phyloP scores from a whole-genome alignment of 345 rosid species.

The Acer yangbiense region DNA sequence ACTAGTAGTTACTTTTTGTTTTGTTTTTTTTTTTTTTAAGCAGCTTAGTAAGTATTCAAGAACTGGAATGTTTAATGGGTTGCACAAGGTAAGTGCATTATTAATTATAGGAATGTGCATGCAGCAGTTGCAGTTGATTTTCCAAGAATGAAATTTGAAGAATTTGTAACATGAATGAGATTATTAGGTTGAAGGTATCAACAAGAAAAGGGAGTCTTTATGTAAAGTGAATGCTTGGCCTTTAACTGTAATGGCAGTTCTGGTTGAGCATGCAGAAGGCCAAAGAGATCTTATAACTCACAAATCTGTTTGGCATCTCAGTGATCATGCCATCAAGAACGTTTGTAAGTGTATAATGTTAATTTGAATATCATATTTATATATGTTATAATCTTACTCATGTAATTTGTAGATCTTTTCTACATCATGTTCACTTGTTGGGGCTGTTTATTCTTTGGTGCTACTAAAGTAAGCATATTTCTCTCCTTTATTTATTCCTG shows the following conservation, averaged over 20 bases:
- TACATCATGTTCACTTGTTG: slow-evolving; percentile 91
- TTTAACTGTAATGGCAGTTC: slow-evolving; percentile 79
- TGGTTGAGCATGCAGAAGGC: slow-evolving; percentile 75
- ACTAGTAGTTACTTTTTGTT: no score
- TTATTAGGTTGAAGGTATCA: slow-evolving; percentile 29
- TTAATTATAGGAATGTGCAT: no score
- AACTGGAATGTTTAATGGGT: slow-evolving; percentile 29
- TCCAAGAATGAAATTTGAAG: not conserved
- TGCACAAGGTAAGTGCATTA: slow-evolving; percentile 3
- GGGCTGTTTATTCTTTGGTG: slow-evolving; percentile 86
- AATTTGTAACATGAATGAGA: not conserved
- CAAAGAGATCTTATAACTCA: slow-evolving; percentile 63
- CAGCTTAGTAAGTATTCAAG: slow-evolving; percentile 50
- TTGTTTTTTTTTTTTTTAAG: not conserved
- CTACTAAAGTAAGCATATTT: slow-evolving; percentile 60
- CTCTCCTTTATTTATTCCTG: not conserved
- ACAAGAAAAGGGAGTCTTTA: slow-evolving; percentile 33
- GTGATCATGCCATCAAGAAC: slow-evolving; percentile 76
- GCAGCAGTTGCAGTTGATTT: not conserved
- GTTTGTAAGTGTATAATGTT: slow-evolving; percentile 51
- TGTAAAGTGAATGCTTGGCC: slow-evolving; percentile 60
- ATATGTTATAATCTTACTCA: not conserved
- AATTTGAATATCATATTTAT: not conserved
- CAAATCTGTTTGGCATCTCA: slow-evolving; percentile 82
- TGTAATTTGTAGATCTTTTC: slow-evolving; percentile 56